phyloP scores from a whole-genome alignment of 257 asterid genomes.

The Fraxinus quadrangulata region DNA sequence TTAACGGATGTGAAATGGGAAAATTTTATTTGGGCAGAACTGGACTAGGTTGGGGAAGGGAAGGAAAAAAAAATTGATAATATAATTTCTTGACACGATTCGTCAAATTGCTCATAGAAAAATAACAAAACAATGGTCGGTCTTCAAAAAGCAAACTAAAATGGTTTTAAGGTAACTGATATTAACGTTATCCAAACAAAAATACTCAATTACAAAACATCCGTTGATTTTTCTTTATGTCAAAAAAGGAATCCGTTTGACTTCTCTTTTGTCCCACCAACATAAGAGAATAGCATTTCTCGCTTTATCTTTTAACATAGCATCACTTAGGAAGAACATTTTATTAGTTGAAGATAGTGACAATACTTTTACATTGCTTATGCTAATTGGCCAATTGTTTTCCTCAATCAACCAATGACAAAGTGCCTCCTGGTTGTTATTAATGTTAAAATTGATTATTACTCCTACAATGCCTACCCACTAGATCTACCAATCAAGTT shows the following conservation, averaged over 20 bases:
- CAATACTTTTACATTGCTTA: neutral
- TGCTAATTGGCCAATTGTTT: conserved; percentile 3
- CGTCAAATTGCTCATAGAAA: neutral
- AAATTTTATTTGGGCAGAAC: no score
- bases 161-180: neutral
- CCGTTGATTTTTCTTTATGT: neutral
- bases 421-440: neutral
- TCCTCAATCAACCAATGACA: neutral
- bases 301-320: neutral
- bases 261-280: neutral
- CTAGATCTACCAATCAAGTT: neutral
- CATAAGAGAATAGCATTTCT: neutral
- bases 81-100: no score
- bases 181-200: neutral
- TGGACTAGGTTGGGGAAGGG: no score
- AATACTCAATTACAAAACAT: neutral
- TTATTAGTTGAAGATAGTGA: conserved; percentile 4
- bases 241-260: neutral
- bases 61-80: no score
- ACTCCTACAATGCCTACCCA: neutral
- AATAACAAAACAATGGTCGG: neutral
- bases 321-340: neutral
- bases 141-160: neutral
- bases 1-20: no score
- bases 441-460: neutral